Evolutionary conservation across 176 grass and related monocot genomes (phyloP).

Genomic region (Musa itinerans): DNA sequence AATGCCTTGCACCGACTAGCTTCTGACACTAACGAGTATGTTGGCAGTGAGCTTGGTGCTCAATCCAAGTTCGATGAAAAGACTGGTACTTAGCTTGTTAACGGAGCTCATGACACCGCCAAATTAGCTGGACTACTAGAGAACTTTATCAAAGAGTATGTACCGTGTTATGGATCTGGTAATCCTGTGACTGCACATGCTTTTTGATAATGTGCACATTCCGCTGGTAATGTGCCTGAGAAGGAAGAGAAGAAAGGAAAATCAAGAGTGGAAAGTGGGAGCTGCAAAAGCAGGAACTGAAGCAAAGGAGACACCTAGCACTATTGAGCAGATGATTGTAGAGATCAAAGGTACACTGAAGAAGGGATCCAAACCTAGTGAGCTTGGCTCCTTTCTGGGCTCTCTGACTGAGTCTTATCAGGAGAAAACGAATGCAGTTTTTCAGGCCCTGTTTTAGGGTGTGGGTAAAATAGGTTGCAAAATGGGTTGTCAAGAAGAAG

Average conservation of each 20-base stretch:
- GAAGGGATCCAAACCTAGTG: constrained; percentile 30
- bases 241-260: constrained; percentile 22
- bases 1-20: constrained; percentile 63
- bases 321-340: constrained; percentile 13
- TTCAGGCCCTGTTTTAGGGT: constrained; percentile 51
- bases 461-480: constrained; percentile 50
- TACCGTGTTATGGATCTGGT: constrained; percentile 59
- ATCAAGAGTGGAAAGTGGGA: background rate
- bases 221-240: constrained; percentile 29
- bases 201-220: constrained; percentile 24
- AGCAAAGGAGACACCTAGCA: background rate
- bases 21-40: constrained; percentile 67
- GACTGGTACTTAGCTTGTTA: constrained; percentile 49
- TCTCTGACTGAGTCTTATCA: constrained; percentile 27
- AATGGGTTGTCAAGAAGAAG: constrained; percentile 61
- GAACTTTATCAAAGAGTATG: constrained; percentile 84
- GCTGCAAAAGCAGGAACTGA: background rate
- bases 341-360: constrained; percentile 42
- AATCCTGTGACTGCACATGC: constrained; percentile 72
- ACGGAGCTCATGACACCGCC: constrained; percentile 67
- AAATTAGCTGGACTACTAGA: constrained; percentile 75
- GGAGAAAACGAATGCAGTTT: constrained; percentile 48
- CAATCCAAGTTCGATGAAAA: constrained; percentile 66
- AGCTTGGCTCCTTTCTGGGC: constrained; percentile 23
- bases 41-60: constrained; percentile 54